These are phyloP conservation scores for Fusarium albidum DNA, from an alignment of 2,329 filamentous ascomycete species.

Conservation along the genomic window DNA sequence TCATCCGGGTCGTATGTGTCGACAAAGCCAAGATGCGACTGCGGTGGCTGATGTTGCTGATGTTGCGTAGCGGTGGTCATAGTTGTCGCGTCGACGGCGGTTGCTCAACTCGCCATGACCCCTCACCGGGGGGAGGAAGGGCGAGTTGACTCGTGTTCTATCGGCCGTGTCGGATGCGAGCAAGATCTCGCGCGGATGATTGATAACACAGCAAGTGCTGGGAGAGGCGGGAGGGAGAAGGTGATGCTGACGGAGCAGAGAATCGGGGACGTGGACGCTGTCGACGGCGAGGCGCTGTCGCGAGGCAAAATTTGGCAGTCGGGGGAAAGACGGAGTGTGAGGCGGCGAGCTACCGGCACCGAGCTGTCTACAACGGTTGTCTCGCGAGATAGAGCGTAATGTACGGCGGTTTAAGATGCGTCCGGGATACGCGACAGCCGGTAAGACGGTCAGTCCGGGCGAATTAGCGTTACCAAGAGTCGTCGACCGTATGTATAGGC, in stretches of 20 bases:
- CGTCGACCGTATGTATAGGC: constrained; percentile 21
- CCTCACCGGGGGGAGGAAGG: constrained; percentile 26
- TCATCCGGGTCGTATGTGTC: constrained; percentile 57
- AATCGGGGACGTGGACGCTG: constrained; percentile 3
- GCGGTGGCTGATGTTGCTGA: constrained; percentile 43
- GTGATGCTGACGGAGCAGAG: neutral
- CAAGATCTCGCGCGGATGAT: constrained; percentile 19
- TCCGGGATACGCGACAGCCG: neutral
- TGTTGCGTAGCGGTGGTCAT: constrained; percentile 47
- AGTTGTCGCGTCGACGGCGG: constrained; percentile 40
- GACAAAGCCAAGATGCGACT: constrained; percentile 35
- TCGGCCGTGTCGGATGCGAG: constrained; percentile 19
- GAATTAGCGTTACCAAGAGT: constrained; percentile 13
- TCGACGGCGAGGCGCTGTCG: constrained; percentile 3
- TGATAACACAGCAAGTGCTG: constrained; percentile 5
- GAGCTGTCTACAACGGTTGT: constrained; percentile 12
- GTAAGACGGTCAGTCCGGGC: neutral
- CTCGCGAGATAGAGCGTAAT: constrained; percentile 9
- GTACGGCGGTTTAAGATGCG: constrained; percentile 7
- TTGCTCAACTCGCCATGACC: constrained; percentile 48
- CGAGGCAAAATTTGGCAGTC: neutral
- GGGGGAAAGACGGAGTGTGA: constrained; percentile 4
- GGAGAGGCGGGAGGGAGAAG: constrained; percentile 5
- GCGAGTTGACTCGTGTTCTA: constrained; percentile 20
- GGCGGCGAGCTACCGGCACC: constrained; percentile 4